Base-by-base conservation (phyloP, 1,139 yeast genomes). In the Candida anutae region DNA sequence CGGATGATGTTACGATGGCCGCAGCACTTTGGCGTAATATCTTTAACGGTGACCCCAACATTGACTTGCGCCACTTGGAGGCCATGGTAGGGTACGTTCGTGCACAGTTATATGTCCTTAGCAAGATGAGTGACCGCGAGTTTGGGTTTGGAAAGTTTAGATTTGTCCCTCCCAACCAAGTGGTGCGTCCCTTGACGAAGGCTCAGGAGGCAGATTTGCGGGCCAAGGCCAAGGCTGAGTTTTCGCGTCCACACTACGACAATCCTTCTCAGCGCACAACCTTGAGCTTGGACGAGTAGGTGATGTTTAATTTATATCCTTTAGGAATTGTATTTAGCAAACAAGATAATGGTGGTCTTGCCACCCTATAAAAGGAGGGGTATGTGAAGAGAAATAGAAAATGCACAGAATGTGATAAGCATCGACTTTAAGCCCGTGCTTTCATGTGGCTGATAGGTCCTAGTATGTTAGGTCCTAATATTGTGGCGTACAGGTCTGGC, bases 11-110 rank as follows among this genome's bases (percentile, higher is more conserved):
- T 15, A 83, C 90, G 1, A 59, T 88, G 36, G 95, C 94, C 2
- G 74, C 82, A 24, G 95, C 96, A 1, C 55, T 88, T 24, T 84
- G 94, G 94, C 76, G 96, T 64, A 87, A 87, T 49, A 58, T 90
- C 35, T 90, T 87, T 57, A 83, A 83, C 43, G 95, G 94, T 32
- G 77, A 84, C 51, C 75, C 76, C 20, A 79, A 84, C 39, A 77
- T 81, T 20, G 95, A 90, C 54, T 68, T 81, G 55, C 74, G 82
- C 35, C 88, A 84, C 38, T 61, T 93, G 24, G 97, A 88, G 52
- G 90, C 93, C 6, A 65, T 84, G 45, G 83, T 88, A 16, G 84
- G 84, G 39, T 88, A 88, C 49, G 80, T 87, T 24, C 76, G 97
- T 50, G 77, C 85, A 38, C 95, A 93, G 51, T 62, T 90, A 25